Conservation (phyloP, 305 asterid species). For the Euphrasia arctica region DNA sequence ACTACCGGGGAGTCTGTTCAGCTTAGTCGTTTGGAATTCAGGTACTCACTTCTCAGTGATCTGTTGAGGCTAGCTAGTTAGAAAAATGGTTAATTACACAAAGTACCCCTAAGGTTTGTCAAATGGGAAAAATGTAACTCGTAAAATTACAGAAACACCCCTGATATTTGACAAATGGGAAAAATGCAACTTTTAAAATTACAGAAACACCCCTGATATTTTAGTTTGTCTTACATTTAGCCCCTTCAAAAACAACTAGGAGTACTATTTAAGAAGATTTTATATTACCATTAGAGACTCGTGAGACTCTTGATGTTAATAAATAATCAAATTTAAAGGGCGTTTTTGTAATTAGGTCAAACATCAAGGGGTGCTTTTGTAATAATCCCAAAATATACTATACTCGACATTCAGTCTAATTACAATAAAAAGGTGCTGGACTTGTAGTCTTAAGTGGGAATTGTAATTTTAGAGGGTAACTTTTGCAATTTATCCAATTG, state of each 20-base stretch:
- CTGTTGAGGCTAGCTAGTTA: neutral
- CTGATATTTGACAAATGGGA: neutral
- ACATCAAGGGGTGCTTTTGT: no score
- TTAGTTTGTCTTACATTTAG: neutral
- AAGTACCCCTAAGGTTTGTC: neutral
- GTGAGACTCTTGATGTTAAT: neutral
- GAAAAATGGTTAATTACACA: slow-evolving; percentile 46
- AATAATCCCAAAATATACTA: no score
- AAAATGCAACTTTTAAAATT: no score
- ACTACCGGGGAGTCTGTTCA: slow-evolving; percentile 67
- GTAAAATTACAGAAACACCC: neutral
- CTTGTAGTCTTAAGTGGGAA: neutral
- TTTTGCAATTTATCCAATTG: neutral
- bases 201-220: slow-evolving; percentile 18
- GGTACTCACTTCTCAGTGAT: slow-evolving; percentile 35
- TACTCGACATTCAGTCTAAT: neutral
- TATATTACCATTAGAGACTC: no score
- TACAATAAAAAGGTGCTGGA: no score
- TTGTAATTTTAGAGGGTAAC: neutral
- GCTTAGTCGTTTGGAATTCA: slow-evolving; percentile 77
- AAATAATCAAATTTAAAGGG: no score
- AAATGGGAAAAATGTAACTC: no score
- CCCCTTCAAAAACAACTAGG: neutral
- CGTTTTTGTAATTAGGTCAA: no score
- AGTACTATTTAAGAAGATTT: neutral